Evolutionary conservation across 2,329 filamentous ascomycete species (phyloP).

Genomic region (Hypomyces perniciosus): DNA sequence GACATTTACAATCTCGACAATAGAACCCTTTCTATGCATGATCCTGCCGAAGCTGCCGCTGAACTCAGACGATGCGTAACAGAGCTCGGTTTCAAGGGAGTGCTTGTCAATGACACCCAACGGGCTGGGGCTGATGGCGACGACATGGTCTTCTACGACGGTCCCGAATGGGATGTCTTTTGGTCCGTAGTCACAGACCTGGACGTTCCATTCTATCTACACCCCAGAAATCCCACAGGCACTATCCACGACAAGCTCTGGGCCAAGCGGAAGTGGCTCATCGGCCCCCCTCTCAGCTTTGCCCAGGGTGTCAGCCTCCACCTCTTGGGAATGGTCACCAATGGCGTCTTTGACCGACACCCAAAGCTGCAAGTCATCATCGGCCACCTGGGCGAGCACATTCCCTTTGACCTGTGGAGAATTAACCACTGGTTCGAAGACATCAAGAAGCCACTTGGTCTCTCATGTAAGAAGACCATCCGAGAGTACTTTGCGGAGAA

Average conservation of each 20-base stretch:
- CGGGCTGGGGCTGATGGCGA: constrained; percentile 52
- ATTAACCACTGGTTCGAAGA: constrained; percentile 53
- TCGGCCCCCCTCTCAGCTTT: constrained; percentile 54
- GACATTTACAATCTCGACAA: neutral
- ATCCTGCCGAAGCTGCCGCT: constrained; percentile 42
- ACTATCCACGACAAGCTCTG: constrained; percentile 52
- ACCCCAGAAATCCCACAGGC: constrained; percentile 53
- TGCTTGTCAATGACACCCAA: constrained; percentile 57
- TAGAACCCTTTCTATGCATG: constrained; percentile 47
- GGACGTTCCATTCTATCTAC: constrained; percentile 59
- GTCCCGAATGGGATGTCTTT: constrained; percentile 54
- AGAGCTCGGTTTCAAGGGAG: constrained; percentile 56
- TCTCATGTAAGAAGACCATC: constrained; percentile 43
- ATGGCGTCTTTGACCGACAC: constrained; percentile 44
- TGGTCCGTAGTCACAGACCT: constrained; percentile 53
- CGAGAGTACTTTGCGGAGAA: constrained; percentile 49
- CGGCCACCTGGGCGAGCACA: constrained; percentile 44
- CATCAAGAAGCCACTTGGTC: constrained; percentile 44
- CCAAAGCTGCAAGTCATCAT: constrained; percentile 41
- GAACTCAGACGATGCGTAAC: constrained; percentile 50
- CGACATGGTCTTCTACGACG: constrained; percentile 59
- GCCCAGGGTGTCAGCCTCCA: constrained; percentile 55
- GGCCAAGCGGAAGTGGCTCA: constrained; percentile 52
- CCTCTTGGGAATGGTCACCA: constrained; percentile 44
- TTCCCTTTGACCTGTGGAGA: constrained; percentile 44